These are phyloP conservation scores for Talaromyces sp. DNA, from an alignment of 2,329 filamentous ascomycete species.

Conservation along the genomic window DNA sequence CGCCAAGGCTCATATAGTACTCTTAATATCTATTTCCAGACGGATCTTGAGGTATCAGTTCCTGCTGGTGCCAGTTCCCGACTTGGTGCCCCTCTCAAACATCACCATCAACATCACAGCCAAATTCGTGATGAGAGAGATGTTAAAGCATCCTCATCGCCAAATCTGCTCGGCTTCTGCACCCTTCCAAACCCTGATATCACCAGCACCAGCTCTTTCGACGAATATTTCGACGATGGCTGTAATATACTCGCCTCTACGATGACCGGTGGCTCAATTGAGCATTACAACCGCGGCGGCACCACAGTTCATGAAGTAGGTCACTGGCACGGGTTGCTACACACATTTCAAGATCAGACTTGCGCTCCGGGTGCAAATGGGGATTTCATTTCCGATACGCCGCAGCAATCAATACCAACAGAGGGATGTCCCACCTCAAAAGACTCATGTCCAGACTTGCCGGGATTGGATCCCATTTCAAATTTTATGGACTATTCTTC, in stretches of 20 bases:
- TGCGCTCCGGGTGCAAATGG: constrained; percentile 35
- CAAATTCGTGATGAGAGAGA: constrained; percentile 27
- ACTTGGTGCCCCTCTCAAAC: constrained; percentile 12
- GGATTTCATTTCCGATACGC: constrained; percentile 46
- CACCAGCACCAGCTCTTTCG: constrained; percentile 35
- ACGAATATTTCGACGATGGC: constrained; percentile 51
- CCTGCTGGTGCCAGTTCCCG: constrained; percentile 24
- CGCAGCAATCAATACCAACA: constrained; percentile 54
- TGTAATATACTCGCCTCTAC: constrained; percentile 57
- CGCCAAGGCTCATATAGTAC: constrained; percentile 53
- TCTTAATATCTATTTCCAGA: constrained; percentile 61
- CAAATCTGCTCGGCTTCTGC: constrained; percentile 53
- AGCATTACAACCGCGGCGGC: constrained; percentile 49
- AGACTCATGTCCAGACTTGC: constrained; percentile 48
- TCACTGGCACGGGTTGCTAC: constrained; percentile 47
- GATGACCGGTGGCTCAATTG: constrained; percentile 51
- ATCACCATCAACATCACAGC: background rate
- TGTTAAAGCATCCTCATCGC: constrained; percentile 20
- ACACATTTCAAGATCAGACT: constrained; percentile 43
- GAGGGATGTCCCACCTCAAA: constrained; percentile 53
- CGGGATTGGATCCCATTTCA: constrained; percentile 52
- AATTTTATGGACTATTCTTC: constrained; percentile 61
- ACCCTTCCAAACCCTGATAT: constrained; percentile 46
- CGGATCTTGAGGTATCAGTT: constrained; percentile 42
- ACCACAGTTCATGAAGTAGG: constrained; percentile 48